Base-by-base conservation (phyloP, 495 filamentous ascomycete genomes). In the Aspergillus nidulans region DNA sequence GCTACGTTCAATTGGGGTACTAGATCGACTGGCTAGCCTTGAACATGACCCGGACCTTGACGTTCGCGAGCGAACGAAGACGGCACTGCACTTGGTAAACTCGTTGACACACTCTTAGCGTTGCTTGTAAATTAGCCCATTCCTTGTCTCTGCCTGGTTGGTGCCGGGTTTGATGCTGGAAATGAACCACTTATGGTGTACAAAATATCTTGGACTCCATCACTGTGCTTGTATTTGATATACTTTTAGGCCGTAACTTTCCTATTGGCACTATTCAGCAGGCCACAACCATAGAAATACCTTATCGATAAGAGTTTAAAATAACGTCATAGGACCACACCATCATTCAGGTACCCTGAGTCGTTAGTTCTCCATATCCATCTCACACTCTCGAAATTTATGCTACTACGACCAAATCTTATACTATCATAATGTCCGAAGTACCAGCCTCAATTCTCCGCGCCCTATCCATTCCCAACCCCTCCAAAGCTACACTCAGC, bases 31-130 rank as follows among this genome's bases (percentile, higher is more conserved):
- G 40, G 74, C 83, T 58, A 75, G 67, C 38, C 69, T 96, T 50
- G 72, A 84, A 61, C 69, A 83, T 20, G 92, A 97, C 72, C 68
- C 70, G n/a, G 90, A 95, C 60, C 65, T 91, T 53, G 91, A 96
- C 70, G 85, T 95, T 9, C 77, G 83, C 49, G 90, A 97, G 71
- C 74, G 89, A 47, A 90, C 87, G 9, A 96, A 89, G 73, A 87
- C 82, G 41, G 92, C 88, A 6, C 66, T 85, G 7, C 83, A 81
- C 71, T 82, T 91, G 63, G 74, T 96, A 69, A 69, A 63, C 38
- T 55, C 62, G 9, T 57, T 71, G 49, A 53, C 60, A 20, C 51
- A 66, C 43, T 45, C 53, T 57, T 71, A 61, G 53, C 61, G 30
- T 62, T 48, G 52, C 45, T 46, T 52, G 19, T 52, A 49, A 10